Percentiles rank a stretch among this genome's conserved stretches.
These are phyloP conservation scores for Theobroma cacao DNA, from an alignment of 345 rosid genomes.

Conservation along the genomic window DNA sequence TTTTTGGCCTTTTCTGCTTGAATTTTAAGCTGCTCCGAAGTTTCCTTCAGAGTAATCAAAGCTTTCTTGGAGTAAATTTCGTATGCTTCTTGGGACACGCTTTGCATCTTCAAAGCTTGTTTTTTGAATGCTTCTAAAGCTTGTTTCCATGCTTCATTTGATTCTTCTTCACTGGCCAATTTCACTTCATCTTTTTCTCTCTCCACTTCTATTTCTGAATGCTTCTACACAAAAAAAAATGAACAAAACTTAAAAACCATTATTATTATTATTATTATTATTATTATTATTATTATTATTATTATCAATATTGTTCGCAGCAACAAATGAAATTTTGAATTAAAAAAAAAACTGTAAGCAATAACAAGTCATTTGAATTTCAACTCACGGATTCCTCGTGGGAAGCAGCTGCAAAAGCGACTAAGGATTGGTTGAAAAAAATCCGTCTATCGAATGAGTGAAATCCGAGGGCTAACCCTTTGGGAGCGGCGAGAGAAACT, in stretches of 20 bases:
- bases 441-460: slow-evolving; percentile 26
- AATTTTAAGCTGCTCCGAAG: slow-evolving; percentile 66
- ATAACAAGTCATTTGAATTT: neutral
- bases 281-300: too few species aligned
- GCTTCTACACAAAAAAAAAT: slow-evolving; percentile 30
- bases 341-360: neutral
- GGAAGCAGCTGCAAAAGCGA: slow-evolving; percentile 53
- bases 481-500: slow-evolving; percentile 18
- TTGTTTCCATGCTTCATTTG: slow-evolving; percentile 86
- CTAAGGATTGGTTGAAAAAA: slow-evolving; percentile 27
- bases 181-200: slow-evolving; percentile 40
- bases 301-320: neutral
- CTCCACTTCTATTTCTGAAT: slow-evolving; percentile 62
- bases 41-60: slow-evolving; percentile 47
- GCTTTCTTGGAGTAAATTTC: slow-evolving; percentile 64
- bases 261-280: too few species aligned
- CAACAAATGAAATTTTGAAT: neutral
- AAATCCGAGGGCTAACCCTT: slow-evolving; percentile 32
- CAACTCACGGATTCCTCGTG: slow-evolving; percentile 61
- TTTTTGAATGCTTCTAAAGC: slow-evolving; percentile 66
- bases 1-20: slow-evolving; percentile 76
- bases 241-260: neutral
- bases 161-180: slow-evolving; percentile 41
- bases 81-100: slow-evolving; percentile 76
- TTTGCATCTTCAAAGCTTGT: slow-evolving; percentile 73